These are phyloP conservation scores for Rhizoctonia solani DNA, from an alignment of 1,284 basidiomycete species.

Conservation along the genomic window DNA sequence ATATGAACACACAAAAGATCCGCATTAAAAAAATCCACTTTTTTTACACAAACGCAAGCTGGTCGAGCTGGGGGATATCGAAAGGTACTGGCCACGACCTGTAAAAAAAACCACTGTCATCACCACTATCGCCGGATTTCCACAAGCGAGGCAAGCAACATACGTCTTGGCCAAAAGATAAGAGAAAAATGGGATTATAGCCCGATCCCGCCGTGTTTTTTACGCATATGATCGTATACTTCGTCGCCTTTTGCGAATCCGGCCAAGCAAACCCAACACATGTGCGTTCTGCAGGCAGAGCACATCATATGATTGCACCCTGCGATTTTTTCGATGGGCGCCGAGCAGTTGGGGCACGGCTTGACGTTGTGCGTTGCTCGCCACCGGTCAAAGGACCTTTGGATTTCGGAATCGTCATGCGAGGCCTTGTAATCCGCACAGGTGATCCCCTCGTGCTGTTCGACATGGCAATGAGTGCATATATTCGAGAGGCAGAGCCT, in stretches of 20 bases:
- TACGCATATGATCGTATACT: constrained; percentile 64
- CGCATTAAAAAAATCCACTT: too few species aligned
- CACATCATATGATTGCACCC: constrained; percentile 81
- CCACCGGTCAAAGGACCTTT: constrained; percentile 62
- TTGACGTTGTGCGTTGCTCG: constrained; percentile 62
- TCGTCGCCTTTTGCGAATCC: constrained; percentile 63
- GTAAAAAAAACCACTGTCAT: constrained; percentile 1
- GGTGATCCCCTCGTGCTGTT: constrained; percentile 65
- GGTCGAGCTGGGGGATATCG: constrained; percentile 31
- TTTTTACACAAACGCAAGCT: too few species aligned
- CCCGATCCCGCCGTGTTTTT: constrained; percentile 56
- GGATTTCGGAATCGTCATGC: constrained; percentile 49
- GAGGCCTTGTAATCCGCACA: constrained; percentile 56
- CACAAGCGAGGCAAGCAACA: constrained; percentile 20
- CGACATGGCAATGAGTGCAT: constrained; percentile 65
- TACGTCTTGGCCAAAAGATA: too few species aligned
- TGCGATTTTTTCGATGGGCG: constrained; percentile 66
- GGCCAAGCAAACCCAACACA: constrained; percentile 72
- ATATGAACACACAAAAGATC: background rate
- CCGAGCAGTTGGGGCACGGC: constrained; percentile 67
- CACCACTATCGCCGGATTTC: constrained; percentile 33
- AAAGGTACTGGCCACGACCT: constrained; percentile 27
- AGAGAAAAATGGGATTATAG: constrained; percentile 38
- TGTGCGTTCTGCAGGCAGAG: constrained; percentile 67
- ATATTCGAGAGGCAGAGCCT: constrained; percentile 70